phyloP scores from a whole-genome alignment of 2,329 filamentous ascomycete species.

The Cephalotrichum gorgonifer region DNA sequence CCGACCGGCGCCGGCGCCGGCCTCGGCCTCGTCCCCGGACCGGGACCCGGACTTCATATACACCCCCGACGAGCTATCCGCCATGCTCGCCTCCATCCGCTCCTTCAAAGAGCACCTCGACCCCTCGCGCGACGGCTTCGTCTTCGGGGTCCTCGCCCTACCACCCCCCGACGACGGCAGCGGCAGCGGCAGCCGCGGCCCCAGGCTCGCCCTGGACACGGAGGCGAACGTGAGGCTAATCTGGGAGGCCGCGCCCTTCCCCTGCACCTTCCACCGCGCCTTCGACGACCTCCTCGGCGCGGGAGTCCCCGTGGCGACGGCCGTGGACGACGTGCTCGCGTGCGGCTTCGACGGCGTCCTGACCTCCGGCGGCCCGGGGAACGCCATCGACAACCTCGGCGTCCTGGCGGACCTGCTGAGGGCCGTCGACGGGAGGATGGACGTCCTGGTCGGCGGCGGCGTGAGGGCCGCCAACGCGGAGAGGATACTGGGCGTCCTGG shows the following conservation, averaged over 20 bases:
- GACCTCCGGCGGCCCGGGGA: slow-evolving; percentile 39
- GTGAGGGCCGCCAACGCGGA: slow-evolving; percentile 30
- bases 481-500: slow-evolving; percentile 1
- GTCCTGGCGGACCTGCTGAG: slow-evolving; percentile 24
- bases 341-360: slow-evolving; percentile 41
- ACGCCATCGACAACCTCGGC: slow-evolving; percentile 26
- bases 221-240: slow-evolving; percentile 30
- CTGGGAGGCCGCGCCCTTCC: slow-evolving; percentile 26
- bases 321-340: slow-evolving; percentile 22
- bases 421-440: slow-evolving; percentile 18
- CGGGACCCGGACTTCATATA: slow-evolving; percentile 7
- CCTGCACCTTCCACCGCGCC: slow-evolving; percentile 45
- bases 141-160: slow-evolving; percentile 36
- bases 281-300: slow-evolving; percentile 35
- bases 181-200: not conserved
- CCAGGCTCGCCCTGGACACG: slow-evolving; percentile 17
- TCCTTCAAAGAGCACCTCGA: slow-evolving; percentile 27
- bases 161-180: not conserved
- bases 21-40: no score
- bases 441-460: slow-evolving; percentile 43
- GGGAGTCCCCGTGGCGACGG: slow-evolving; percentile 10
- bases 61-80: slow-evolving; percentile 19
- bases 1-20: slow-evolving; percentile 19
- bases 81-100: slow-evolving; percentile 30
- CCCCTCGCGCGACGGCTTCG: slow-evolving; percentile 38